phyloP scores from a whole-genome alignment of 176 grass and related monocot genomes.

The Lolium rigidum region DNA sequence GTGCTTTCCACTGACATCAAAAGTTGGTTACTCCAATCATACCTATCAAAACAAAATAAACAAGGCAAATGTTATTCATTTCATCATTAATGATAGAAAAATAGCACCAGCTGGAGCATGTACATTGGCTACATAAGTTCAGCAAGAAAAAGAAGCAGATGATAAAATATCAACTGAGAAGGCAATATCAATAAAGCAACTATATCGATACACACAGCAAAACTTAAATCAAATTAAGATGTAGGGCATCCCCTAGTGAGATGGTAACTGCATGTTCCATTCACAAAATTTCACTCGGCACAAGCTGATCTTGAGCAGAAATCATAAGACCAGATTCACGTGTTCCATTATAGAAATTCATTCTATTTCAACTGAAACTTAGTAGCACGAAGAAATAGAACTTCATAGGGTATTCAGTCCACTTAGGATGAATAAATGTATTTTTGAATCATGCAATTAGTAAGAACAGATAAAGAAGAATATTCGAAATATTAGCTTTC shows the following conservation, averaged over 20 bases:
- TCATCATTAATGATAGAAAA: background rate
- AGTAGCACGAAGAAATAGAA: background rate
- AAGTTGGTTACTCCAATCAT: conserved; percentile 63
- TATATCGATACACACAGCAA: conserved; percentile 20
- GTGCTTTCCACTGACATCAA: conserved; percentile 60
- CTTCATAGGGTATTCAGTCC: background rate
- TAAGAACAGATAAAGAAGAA: conserved; percentile 20
- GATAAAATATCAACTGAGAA: conserved; percentile 10
- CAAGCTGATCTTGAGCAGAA: background rate
- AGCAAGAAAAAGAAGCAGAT: conserved; percentile 5
- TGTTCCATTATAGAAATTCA: conserved; percentile 14
- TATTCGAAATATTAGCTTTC: conserved; percentile 9
- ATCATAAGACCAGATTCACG: background rate
- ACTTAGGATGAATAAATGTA: conserved; percentile 12
- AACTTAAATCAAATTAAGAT: conserved; percentile 18
- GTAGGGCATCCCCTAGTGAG: background rate
- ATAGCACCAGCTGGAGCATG: background rate
- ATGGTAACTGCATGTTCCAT: conserved; percentile 20
- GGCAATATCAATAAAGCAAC: conserved; percentile 20
- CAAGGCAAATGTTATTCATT: conserved; percentile 28
- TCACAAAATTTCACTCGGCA: conserved; percentile 13
- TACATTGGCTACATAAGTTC: conserved; percentile 1
- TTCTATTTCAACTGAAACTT: background rate
- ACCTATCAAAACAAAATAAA: conserved; percentile 58
- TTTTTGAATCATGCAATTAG: background rate